Percentiles rank a stretch among this genome's conserved stretches.
phyloP scores from a whole-genome alignment of 2,329 filamentous ascomycete genomes.

The Aureobasidium sp. region DNA sequence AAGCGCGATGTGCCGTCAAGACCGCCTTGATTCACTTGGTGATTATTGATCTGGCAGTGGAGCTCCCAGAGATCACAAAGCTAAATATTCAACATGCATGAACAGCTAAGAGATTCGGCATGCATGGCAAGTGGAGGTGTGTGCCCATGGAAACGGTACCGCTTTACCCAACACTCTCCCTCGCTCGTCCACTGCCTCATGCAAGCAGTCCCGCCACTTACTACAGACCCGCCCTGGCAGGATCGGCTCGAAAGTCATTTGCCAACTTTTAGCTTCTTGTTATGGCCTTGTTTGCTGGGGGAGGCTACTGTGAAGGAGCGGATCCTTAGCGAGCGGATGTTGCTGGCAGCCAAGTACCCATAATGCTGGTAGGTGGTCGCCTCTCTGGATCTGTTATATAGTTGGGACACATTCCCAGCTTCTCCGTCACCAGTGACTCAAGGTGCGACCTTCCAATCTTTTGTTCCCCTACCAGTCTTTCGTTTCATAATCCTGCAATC shows the following conservation, averaged over 20 bases:
- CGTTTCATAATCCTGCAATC: not conserved
- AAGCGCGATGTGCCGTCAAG: not conserved
- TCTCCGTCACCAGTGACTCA: not conserved
- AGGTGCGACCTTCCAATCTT: not conserved
- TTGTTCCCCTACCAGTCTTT: not conserved
- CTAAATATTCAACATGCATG: constrained; percentile 7
- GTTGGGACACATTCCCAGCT: not conserved
- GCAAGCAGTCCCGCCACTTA: constrained; percentile 3
- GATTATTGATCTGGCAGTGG: not conserved
- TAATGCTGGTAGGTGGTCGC: not conserved
- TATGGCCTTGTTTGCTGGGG: not conserved
- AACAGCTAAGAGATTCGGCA: constrained; percentile 7
- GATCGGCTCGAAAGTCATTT: constrained; percentile 6
- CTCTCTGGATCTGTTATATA: not conserved
- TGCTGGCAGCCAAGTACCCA: not conserved
- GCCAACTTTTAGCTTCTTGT: constrained; percentile 11
- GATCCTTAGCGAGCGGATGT: not conserved
- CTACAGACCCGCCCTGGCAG: not conserved
- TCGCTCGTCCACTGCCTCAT: not conserved
- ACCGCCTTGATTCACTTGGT: not conserved
- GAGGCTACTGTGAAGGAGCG: constrained; percentile 2
- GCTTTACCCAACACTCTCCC: not conserved
- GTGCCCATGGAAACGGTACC: constrained; percentile 10
- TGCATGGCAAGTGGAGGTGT: constrained; percentile 8
- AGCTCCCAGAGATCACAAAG: not conserved